Evolutionary conservation across 2,329 filamentous ascomycete species (phyloP).

Genomic region (Colletotrichum gigasporum): DNA sequence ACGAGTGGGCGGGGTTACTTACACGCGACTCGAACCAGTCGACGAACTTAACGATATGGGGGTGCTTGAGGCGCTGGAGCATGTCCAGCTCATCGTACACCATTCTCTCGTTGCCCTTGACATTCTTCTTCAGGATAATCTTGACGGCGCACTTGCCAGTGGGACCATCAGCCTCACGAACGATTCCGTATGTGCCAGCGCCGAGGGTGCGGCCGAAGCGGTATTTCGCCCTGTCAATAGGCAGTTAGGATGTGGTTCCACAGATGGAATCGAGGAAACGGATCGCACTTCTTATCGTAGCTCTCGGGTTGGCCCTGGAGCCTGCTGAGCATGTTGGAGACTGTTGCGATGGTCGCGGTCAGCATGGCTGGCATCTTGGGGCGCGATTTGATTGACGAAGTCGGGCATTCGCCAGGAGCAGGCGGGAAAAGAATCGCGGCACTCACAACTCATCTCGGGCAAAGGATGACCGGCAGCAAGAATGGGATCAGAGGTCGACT

Average conservation of each 20-base stretch:
- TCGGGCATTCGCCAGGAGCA: not conserved
- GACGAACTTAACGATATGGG: constrained; percentile 95
- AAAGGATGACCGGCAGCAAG: not conserved
- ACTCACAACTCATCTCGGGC: constrained; percentile 52
- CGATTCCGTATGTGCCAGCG: constrained; percentile 97
- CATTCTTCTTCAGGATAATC: constrained; percentile 99
- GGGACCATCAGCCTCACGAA: constrained; percentile 89
- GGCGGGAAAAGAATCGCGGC: not conserved
- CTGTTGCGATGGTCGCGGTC: constrained; percentile 54
- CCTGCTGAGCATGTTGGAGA: constrained; percentile 92
- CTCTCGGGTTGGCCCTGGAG: constrained; percentile 96
- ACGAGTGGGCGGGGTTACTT: constrained; percentile 43
- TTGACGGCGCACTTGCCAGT: constrained; percentile 92
- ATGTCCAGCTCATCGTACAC: constrained; percentile 97
- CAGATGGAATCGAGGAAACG: constrained; percentile 27
- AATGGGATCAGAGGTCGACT: not conserved
- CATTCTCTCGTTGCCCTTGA: constrained; percentile 98
- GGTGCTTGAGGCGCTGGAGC: constrained; percentile 89
- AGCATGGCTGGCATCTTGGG: constrained; percentile 30
- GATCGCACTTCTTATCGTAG: constrained; percentile 93
- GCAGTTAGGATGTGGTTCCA: constrained; percentile 32
- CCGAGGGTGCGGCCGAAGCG: constrained; percentile 92
- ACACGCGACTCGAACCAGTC: constrained; percentile 99
- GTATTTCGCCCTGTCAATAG: constrained; percentile 76
- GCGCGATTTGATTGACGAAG: not conserved